Evolutionary conservation across 345 rosid species (phyloP).

Genomic region (Jatropha curcas): DNA sequence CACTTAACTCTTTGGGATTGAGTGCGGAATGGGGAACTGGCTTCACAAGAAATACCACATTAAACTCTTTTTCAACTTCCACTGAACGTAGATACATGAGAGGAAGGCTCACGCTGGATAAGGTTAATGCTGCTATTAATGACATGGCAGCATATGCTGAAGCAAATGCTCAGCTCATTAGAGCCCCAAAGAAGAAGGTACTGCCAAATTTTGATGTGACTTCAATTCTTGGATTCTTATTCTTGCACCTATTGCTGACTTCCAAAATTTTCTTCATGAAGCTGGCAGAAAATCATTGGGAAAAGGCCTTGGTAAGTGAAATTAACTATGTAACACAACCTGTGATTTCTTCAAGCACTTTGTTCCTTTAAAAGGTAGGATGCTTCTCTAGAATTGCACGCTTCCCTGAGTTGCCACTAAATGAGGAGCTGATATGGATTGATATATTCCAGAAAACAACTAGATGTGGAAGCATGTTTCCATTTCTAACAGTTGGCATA

Average conservation of each 20-base stretch:
- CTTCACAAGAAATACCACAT: neutral
- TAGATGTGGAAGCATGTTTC: neutral
- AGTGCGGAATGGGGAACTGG: neutral
- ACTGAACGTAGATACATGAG: slow-evolving; percentile 69
- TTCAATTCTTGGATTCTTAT: slow-evolving; percentile 11
- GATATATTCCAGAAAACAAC: neutral
- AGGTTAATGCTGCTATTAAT: slow-evolving; percentile 86
- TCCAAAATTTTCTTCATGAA: slow-evolving; percentile 33
- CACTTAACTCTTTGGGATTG: too few species aligned
- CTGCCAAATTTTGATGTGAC: neutral
- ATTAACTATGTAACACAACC: neutral
- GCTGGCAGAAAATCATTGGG: slow-evolving; percentile 89
- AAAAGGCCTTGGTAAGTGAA: slow-evolving; percentile 78
- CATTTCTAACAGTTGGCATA: slow-evolving; percentile 15
- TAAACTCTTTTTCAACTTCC: neutral
- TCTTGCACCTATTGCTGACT: slow-evolving; percentile 22
- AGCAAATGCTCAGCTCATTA: slow-evolving; percentile 73
- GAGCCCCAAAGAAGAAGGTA: slow-evolving; percentile 89
- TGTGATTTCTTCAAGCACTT: neutral
- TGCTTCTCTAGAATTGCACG: too few species aligned
- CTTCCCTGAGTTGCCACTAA: neutral
- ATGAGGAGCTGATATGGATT: slow-evolving; percentile 4
- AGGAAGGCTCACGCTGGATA: slow-evolving; percentile 90
- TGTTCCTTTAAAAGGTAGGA: neutral
- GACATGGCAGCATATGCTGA: slow-evolving; percentile 88